Conservation (phyloP, 805 yeast species). For the Candida tibetensis region DNA sequence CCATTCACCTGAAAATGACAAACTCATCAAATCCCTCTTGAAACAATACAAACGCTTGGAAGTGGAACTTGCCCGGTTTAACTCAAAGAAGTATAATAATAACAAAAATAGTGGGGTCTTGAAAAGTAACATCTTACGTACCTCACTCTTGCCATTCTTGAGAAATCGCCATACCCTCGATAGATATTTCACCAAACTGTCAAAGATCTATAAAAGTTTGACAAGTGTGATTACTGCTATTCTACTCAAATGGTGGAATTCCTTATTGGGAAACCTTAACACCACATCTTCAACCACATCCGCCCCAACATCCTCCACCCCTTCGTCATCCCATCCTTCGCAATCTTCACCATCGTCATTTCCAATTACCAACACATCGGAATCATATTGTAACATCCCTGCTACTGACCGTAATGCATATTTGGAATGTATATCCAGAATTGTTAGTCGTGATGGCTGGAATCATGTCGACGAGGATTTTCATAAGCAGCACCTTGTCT, state of each 20-base stretch:
- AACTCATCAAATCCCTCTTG: conserved; percentile 21
- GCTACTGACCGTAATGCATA: conserved; percentile 51
- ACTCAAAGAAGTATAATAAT: conserved; percentile 26
- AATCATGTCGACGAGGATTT: conserved; percentile 22
- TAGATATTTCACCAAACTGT: conserved; percentile 15
- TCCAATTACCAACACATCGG: not conserved
- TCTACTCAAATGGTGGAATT: conserved; percentile 53
- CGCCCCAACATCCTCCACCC: conserved; percentile 1
- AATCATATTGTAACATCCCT: conserved; percentile 27
- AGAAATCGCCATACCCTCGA: conserved; percentile 27
- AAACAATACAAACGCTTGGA: conserved; percentile 42
- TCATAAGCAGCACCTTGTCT: conserved; percentile 23
- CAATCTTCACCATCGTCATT: not conserved
- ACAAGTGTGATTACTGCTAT: conserved; percentile 30
- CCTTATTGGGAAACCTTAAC: conserved; percentile 29
- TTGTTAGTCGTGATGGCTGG: conserved; percentile 51
- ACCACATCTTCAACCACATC: not conserved
- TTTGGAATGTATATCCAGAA: conserved; percentile 52
- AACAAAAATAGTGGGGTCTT: conserved; percentile 25
- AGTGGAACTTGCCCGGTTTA: conserved; percentile 43
- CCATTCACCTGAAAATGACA: conserved; percentile 15
- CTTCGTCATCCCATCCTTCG: not conserved
- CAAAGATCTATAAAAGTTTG: conserved; percentile 31
- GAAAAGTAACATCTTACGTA: conserved; percentile 48
- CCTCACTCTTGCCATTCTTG: conserved; percentile 45